phyloP scores from a whole-genome alignment of 768 basidiomycete species.

The Auriscalpium orientale region DNA sequence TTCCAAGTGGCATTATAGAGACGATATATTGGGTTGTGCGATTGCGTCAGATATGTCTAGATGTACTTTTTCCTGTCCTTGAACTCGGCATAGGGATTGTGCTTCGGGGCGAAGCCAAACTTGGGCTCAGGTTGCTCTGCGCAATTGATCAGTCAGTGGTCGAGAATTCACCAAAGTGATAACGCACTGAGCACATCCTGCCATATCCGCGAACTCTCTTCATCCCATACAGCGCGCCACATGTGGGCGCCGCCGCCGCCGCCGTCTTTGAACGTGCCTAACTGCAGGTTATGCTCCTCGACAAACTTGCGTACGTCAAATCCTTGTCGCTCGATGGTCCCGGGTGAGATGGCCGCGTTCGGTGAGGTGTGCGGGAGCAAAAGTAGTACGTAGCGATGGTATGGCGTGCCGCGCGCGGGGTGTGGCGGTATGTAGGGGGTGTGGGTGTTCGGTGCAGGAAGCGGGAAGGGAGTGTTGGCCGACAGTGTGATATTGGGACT shows the following conservation, averaged over 20 bases:
- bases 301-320: conserved; percentile 67
- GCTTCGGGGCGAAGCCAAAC: conserved; percentile 46
- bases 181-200: conserved; percentile 57
- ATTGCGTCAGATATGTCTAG: neutral
- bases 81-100: conserved; percentile 47
- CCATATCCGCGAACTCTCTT: conserved; percentile 60
- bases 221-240: conserved; percentile 76
- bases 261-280: conserved; percentile 31
- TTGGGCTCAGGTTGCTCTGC: conserved; percentile 44
- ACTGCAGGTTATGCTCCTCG: conserved; percentile 32
- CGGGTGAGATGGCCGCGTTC: conserved; percentile 16
- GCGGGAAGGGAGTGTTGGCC: conserved; percentile 35
- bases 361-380: conserved; percentile 61
- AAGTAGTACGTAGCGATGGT: conserved; percentile 82
- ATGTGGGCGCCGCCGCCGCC: conserved; percentile 72
- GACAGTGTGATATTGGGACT: conserved; percentile 83
- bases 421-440: conserved; percentile 86
- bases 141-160: conserved; percentile 6
- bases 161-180: neutral
- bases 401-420: conserved; percentile 80
- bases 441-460: conserved; percentile 41
- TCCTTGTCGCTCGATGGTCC: conserved; percentile 34
- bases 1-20: too few species aligned
- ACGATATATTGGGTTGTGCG: too few species aligned
- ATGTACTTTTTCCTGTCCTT: conserved; percentile 24